Base-by-base conservation (phyloP, 73 alveolate genomes). In the Paramecium biaurelia region DNA sequence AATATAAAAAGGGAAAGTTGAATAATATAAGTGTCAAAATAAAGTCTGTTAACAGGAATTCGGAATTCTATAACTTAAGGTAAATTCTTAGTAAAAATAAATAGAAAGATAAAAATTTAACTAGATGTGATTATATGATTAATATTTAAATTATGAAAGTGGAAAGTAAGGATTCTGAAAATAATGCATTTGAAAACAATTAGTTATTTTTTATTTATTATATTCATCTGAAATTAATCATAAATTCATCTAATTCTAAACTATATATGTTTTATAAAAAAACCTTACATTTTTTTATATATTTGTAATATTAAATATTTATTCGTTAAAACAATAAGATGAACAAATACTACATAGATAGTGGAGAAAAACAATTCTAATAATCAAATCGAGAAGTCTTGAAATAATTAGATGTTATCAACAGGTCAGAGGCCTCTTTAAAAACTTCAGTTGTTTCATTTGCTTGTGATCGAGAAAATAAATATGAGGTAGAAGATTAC, bases 311-410 rank as follows among this genome's bases (percentile, higher is more conserved):
- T 63, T 63, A 63, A 72, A 34, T 72, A 72, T 34, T 34, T 72
- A 72, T 72, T 28, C 86, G 86, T 72, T 72, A 72, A 72, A 72
- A 72, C 10, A 67, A 67, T 28, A 67, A 21, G 5, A 38, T 72
- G 86, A 72, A 72, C 32, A 38, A 72, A 72, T 72, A 72, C 45
- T 72, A 72, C 10, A 72, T 72, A 4, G 86, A 72, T 38, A 72
- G 63, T 72, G 86, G 86, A 12, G 86, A 72, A 42, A 72, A 72
- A 18, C 58, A 63, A 32, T 63, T 63, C 8, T 32, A 63, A 30
- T 32, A 63, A 63, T 63, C 84, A 8, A 26, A 63, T 30, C 7
- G 35, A n/a, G 58, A 72, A 35, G 86, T 38, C 8, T 42, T 72
- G 34, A 37, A 38, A 72, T 9, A 32, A 20, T 35, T 72, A 72